Evolutionary conservation across 345 rosid species (phyloP), one percentile per base, ranked within the genome.

Genomic region (Lepidium aucheri): DNA sequence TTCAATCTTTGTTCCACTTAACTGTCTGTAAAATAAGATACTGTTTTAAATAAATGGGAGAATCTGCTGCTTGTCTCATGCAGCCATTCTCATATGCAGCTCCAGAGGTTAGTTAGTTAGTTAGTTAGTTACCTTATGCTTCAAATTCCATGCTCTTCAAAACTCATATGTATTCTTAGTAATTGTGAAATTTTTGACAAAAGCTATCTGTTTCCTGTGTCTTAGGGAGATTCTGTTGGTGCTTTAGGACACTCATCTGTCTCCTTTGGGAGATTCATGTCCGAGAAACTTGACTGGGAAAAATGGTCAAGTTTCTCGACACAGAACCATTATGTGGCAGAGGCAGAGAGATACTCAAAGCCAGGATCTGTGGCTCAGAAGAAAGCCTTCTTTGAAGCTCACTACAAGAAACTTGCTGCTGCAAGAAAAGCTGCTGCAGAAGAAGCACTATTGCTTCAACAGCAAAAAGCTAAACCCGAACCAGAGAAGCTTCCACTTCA

Each of bases 341-440:
- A 89, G 61, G 96, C 88, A 41, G 91, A 89, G 83, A 81, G 82
- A 46, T 83, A 80, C 52, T 77, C 96, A 6, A 84, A 59, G 65
- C 90, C 96, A 24, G 96, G 96, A 14, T 89, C 94, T 32, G 96
- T 89, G 53, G 96, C 96, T 28, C 89, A 86, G 75, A 89, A 85
- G 81, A 86, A 85, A 78, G 94, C 96, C 30, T 89, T 81, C 80
- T 86, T 89, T 73, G 96, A 86, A 81, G 96, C 86, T 70, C 93
- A 89, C 72, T 86, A 86, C 82, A 89, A 77, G 86, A 68, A 80
- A 66, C 81, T 88, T 44, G 96, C 93, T 11, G 96, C 87, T 40
- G 96, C 87, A 13, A 77, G 81, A 76, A 89, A 89, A 74, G 90
- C 90, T 18, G 89, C 89, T 7, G 78, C 65, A 0, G 77, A 73